Evolutionary conservation across 441 rosid species (phyloP).

Genomic region (Pelargonium fulgidum): DNA sequence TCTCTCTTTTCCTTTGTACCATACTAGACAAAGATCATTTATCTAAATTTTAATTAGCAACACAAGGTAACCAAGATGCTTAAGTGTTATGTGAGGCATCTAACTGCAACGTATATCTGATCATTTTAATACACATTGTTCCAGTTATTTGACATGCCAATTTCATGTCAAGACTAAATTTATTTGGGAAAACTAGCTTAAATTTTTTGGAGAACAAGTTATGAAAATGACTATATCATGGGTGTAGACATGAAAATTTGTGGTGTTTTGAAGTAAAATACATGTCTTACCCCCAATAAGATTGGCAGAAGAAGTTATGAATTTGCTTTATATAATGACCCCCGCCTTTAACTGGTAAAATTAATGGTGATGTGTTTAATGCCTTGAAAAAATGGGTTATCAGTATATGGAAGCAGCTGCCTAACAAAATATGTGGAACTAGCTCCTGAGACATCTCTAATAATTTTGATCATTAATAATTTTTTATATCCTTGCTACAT

Average conservation of each 20-base stretch:
- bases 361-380: background rate
- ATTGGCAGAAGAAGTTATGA: constrained; percentile 1
- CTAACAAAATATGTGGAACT: constrained; percentile 8
- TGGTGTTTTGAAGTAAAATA: background rate
- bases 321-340: background rate
- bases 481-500: constrained; percentile 11
- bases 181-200: background rate
- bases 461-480: constrained; percentile 1
- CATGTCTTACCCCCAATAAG: background rate
- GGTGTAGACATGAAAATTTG: background rate
- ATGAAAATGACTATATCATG: background rate
- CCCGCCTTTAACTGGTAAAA: background rate
- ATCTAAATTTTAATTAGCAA: constrained; percentile 14
- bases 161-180: constrained; percentile 1
- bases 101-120: background rate
- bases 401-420: constrained; percentile 12
- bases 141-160: background rate
- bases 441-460: constrained; percentile 12
- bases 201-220: background rate
- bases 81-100: constrained; percentile 12
- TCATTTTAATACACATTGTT: background rate
- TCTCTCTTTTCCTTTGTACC: constrained; percentile 10
- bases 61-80: constrained; percentile 9
- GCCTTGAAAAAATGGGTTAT: constrained; percentile 9
- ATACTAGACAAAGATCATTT: constrained; percentile 12